A percentile compares a stretch with the other conserved stretches of the same genome.
Conservation (phyloP, 116 monocot genomes). For the Phalaenopsis hybrid region DNA sequence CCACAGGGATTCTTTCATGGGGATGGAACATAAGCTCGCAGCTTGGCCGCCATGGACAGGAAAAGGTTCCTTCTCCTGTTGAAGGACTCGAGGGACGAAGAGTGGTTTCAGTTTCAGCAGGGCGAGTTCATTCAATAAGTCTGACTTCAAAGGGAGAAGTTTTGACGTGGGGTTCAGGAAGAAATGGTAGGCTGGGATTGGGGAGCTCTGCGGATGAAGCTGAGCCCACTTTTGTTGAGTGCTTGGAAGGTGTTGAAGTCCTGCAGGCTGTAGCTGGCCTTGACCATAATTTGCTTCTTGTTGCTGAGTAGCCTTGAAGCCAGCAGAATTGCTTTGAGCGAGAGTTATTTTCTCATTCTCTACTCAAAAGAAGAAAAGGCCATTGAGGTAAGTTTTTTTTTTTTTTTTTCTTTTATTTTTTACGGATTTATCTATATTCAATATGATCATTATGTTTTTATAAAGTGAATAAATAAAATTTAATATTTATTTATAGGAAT, state of each 20-base stretch:
- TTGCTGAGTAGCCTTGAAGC: slow-evolving; percentile 22
- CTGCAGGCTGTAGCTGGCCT: slow-evolving; percentile 61
- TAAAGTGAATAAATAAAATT: too few species aligned
- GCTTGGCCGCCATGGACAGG: slow-evolving; percentile 51
- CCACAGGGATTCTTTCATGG: slow-evolving; percentile 53
- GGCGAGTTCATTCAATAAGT: slow-evolving; percentile 67
- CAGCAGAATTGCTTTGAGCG: too few species aligned
- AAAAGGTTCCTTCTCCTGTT: slow-evolving; percentile 37
- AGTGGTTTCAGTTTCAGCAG: slow-evolving; percentile 42
- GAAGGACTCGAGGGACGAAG: slow-evolving; percentile 39
- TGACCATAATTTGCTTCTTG: slow-evolving; percentile 74
- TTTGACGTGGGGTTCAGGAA: slow-evolving; percentile 74
- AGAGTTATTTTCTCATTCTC: too few species aligned
- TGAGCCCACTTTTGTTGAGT: slow-evolving; percentile 51
- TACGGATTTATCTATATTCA: too few species aligned
- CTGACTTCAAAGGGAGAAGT: slow-evolving; percentile 49
- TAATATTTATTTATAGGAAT: too few species aligned
- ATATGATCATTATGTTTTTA: too few species aligned
- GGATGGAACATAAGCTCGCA: slow-evolving; percentile 79
- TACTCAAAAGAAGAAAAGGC: too few species aligned
- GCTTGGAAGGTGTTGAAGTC: slow-evolving; percentile 47
- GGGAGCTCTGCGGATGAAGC: slow-evolving; percentile 52
- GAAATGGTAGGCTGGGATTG: slow-evolving; percentile 72
- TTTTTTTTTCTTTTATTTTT: too few species aligned
- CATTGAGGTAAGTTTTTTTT: too few species aligned